phyloP scores from a whole-genome alignment of 1,284 basidiomycete species.

The Puccinia hordei region DNA sequence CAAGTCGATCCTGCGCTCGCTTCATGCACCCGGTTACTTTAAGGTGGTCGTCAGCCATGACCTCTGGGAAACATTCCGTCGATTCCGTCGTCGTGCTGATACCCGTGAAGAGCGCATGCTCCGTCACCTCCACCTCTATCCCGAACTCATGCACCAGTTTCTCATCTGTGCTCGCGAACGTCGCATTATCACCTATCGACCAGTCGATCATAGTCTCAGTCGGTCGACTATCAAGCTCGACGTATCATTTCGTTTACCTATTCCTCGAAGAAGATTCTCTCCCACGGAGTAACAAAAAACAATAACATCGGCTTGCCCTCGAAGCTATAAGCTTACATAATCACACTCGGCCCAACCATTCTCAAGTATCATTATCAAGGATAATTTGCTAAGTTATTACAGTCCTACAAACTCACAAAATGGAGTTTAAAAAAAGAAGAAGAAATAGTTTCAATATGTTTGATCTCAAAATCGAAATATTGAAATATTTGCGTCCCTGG shows the following conservation, averaged over 20 bases:
- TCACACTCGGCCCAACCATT: too few relatives aligned
- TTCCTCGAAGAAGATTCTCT: neutral
- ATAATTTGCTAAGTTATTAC: too few relatives aligned
- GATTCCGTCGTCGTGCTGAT: neutral
- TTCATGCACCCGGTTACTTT: neutral
- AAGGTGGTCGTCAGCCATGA: neutral
- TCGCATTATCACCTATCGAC: neutral
- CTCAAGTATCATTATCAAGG: too few relatives aligned
- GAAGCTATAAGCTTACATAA: too few relatives aligned
- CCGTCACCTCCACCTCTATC: neutral
- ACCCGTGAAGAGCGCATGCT: slow-evolving; percentile 10
- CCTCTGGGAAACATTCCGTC: neutral
- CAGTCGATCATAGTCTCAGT: neutral
- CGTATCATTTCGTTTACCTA: neutral
- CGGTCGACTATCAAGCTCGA: neutral
- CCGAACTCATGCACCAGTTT: neutral
- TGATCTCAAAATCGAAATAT: too few relatives aligned
- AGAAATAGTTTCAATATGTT: too few relatives aligned
- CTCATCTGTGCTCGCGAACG: neutral
- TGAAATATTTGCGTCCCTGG: too few relatives aligned
- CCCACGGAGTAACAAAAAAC: too few relatives aligned
- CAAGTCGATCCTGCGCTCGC: neutral
- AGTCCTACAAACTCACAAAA: too few relatives aligned
- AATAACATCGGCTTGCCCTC: too few relatives aligned
- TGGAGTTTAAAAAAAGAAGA: too few relatives aligned